These are phyloP conservation scores for Monosporascus sp. DNA, from an alignment of 2,329 filamentous ascomycete species.

Conservation along the genomic window DNA sequence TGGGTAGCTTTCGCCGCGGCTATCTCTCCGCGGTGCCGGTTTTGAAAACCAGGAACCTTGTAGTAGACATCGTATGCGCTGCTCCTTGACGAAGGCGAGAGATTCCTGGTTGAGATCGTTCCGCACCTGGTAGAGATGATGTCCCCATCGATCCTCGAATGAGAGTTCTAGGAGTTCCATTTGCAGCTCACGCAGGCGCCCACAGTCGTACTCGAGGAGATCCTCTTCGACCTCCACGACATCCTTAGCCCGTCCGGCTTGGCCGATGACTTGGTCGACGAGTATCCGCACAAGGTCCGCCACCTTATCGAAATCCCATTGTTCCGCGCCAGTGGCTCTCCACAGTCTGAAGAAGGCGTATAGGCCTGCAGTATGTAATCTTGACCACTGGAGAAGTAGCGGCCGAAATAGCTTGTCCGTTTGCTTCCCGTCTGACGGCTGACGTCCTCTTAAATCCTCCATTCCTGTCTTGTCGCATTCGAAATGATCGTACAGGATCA, in stretches of 20 bases:
- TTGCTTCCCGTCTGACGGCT: slow-evolving; percentile 69
- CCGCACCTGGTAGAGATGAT: slow-evolving; percentile 82
- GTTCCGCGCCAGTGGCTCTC: slow-evolving; percentile 80
- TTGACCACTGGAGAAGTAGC: slow-evolving; percentile 85
- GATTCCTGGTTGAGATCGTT: slow-evolving; percentile 89
- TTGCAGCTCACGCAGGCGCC: slow-evolving; percentile 74
- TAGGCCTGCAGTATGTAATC: slow-evolving; percentile 77
- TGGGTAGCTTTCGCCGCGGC: slow-evolving; percentile 31
- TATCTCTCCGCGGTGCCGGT: slow-evolving; percentile 39
- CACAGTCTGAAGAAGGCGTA: slow-evolving; percentile 87
- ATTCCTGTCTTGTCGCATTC: slow-evolving; percentile 81
- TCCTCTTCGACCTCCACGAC: slow-evolving; percentile 86
- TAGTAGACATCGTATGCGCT: slow-evolving; percentile 83
- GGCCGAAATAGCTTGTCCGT: slow-evolving; percentile 85
- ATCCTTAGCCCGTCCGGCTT: slow-evolving; percentile 74
- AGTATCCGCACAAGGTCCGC: slow-evolving; percentile 86
- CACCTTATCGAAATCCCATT: slow-evolving; percentile 90
- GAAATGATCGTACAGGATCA: slow-evolving; percentile 91
- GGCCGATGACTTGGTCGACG: slow-evolving; percentile 81
- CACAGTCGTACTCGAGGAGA: slow-evolving; percentile 75
- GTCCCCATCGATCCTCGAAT: slow-evolving; percentile 92
- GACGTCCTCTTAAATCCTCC: slow-evolving; percentile 71
- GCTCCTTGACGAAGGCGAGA: slow-evolving; percentile 93
- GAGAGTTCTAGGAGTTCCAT: slow-evolving; percentile 89
- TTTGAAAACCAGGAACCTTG: slow-evolving; percentile 81